Evolutionary conservation across 352 stramenopile species (phyloP).

Genomic region (Globisporangium parvum): DNA sequence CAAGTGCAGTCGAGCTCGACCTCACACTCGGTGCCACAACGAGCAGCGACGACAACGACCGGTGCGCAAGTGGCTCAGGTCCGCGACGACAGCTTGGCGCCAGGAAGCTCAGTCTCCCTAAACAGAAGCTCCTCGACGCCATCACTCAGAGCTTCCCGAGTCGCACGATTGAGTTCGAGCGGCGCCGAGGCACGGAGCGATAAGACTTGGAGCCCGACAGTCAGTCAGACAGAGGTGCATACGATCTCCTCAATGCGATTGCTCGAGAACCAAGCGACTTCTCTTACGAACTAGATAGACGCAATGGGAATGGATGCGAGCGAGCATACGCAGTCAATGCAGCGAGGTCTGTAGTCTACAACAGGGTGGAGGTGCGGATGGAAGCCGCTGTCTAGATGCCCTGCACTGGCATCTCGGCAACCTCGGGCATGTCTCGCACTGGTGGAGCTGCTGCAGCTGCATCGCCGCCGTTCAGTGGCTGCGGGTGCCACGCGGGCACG

Average conservation of each 20-base stretch:
- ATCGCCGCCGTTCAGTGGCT: conserved; percentile 34
- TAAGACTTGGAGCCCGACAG: too few species aligned
- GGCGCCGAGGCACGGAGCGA: background rate
- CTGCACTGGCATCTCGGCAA: conserved; percentile 54
- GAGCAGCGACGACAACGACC: conserved; percentile 12
- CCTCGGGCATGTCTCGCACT: conserved; percentile 38
- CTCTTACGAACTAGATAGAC: background rate
- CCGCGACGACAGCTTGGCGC: conserved; percentile 1
- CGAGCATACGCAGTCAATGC: background rate
- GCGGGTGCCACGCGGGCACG: conserved; percentile 73
- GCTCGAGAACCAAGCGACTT: background rate
- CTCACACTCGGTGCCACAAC: conserved; percentile 22
- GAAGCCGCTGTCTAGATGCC: conserved; percentile 46
- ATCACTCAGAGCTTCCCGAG: conserved; percentile 36
- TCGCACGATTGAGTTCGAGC: background rate
- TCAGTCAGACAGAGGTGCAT: background rate
- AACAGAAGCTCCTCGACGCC: conserved; percentile 64
- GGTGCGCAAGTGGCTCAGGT: conserved; percentile 4
- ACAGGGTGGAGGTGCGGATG: background rate
- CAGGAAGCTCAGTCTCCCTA: conserved; percentile 42
- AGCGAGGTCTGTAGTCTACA: background rate
- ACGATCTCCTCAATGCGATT: too few species aligned
- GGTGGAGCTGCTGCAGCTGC: conserved; percentile 19
- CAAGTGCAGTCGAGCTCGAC: conserved; percentile 44
- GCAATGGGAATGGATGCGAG: background rate